These are phyloP conservation scores for Hypsizygus ulmarius DNA, from an alignment of 1,284 basidiomycete genomes.

Conservation along the genomic window DNA sequence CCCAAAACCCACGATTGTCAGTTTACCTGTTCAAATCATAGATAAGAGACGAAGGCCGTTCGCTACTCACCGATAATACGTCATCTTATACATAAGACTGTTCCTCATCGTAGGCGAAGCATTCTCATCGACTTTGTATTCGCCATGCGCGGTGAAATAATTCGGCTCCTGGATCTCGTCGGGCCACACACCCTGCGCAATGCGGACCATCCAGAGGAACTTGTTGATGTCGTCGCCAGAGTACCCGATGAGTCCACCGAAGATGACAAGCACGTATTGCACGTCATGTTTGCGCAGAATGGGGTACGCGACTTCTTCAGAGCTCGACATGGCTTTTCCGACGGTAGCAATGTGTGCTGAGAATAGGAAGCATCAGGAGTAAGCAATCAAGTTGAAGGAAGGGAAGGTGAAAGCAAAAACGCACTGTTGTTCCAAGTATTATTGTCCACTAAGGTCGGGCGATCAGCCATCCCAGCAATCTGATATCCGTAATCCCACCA, in stretches of 20 bases:
- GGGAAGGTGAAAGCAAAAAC: slow-evolving; percentile 28
- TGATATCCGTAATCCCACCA: slow-evolving; percentile 99
- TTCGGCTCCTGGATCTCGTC: slow-evolving; percentile 94
- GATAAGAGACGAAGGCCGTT: no score
- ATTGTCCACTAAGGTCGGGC: slow-evolving; percentile 97
- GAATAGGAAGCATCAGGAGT: neutral
- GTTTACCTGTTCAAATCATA: slow-evolving; percentile 9
- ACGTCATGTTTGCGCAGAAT: slow-evolving; percentile 98
- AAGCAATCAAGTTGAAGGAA: neutral
- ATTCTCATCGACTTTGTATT: slow-evolving; percentile 90
- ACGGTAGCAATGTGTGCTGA: slow-evolving; percentile 93
- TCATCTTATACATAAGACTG: slow-evolving; percentile 98
- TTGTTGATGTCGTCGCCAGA: slow-evolving; percentile 99
- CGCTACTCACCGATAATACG: slow-evolving; percentile 83
- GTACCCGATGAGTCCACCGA: slow-evolving; percentile 95
- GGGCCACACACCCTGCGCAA: slow-evolving; percentile 98
- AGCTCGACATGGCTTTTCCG: slow-evolving; percentile 94
- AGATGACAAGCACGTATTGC: slow-evolving; percentile 97
- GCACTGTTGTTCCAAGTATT: slow-evolving; percentile 99
- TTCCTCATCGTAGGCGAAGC: slow-evolving; percentile 93
- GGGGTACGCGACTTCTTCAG: slow-evolving; percentile 95
- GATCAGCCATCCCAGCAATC: slow-evolving; percentile 98
- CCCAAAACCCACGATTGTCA: slow-evolving; percentile 10
- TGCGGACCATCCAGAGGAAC: slow-evolving; percentile 98
- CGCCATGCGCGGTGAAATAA: slow-evolving; percentile 93